These are phyloP conservation scores for Pyronema omphalodes DNA, from an alignment of 495 filamentous ascomycete genomes.

Conservation along the genomic window DNA sequence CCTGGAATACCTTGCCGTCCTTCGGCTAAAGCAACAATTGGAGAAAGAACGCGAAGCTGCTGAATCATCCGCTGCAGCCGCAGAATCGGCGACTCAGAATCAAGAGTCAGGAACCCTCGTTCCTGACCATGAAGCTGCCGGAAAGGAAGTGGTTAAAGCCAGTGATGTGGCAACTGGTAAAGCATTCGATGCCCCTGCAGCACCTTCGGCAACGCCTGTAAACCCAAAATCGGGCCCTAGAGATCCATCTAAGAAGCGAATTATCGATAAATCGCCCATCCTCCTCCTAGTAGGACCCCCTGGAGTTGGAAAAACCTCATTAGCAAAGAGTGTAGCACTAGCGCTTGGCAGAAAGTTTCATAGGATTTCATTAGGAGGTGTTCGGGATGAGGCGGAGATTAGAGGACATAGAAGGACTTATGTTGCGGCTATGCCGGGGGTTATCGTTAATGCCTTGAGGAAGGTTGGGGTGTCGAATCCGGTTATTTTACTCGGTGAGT, in stretches of 20 bases:
- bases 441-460: conserved; percentile 85
- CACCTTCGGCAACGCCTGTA: background rate
- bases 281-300: conserved; percentile 86
- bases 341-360: conserved; percentile 92
- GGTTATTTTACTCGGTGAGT: conserved; percentile 57
- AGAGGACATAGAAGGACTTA: conserved; percentile 91
- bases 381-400: conserved; percentile 93
- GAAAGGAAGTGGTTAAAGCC: conserved; percentile 26
- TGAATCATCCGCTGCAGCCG: conserved; percentile 29
- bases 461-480: conserved; percentile 95
- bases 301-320: conserved; percentile 87
- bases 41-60: conserved; percentile 64
- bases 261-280: conserved; percentile 91
- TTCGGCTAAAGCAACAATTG: conserved; percentile 79
- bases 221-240: background rate
- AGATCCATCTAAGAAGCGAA: conserved; percentile 9
- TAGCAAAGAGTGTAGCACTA: conserved; percentile 83
- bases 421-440: conserved; percentile 93
- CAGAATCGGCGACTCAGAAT: too few relatives aligned
- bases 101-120: conserved; percentile 19
- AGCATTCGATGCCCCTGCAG: background rate
- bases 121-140: conserved; percentile 13
- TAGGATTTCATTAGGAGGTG: conserved; percentile 88
- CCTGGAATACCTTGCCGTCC: conserved; percentile 86
- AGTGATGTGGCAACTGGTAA: background rate